A percentile compares a stretch with the other conserved stretches of the same genome.
These are phyloP conservation scores for Plasmodium adleri DNA, from an alignment of 169 alveolate species.

Conservation along the genomic window DNA sequence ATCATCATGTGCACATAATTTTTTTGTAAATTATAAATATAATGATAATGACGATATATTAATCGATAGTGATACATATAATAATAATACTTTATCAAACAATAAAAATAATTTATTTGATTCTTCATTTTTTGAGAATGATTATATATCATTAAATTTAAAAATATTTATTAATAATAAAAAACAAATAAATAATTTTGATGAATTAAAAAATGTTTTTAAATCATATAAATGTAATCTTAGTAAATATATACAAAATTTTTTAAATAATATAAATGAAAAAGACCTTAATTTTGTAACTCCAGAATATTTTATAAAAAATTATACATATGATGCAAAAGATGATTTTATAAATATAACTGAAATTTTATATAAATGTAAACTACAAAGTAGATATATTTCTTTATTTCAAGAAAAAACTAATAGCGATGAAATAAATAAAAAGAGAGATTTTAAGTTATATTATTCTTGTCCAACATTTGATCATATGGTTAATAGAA, in stretches of 20 bases:
- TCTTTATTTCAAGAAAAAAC: not conserved
- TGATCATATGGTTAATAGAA: too few relatives aligned
- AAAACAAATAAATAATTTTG: conserved; percentile 45
- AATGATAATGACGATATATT: conserved; percentile 3
- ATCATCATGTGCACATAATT: not conserved
- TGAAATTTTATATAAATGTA: conserved; percentile 43
- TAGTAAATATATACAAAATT: conserved; percentile 20
- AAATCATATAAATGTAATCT: conserved; percentile 11
- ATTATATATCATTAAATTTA: conserved; percentile 61
- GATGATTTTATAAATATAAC: conserved; percentile 40
- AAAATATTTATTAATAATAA: conserved; percentile 46
- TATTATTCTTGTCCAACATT: conserved; percentile 2
- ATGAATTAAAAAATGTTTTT: conserved; percentile 9
- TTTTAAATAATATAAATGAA: conserved; percentile 21
- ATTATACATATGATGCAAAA: conserved; percentile 14
- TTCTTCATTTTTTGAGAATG: conserved; percentile 12
- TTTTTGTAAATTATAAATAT: conserved; percentile 11
- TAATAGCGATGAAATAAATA: not conserved
- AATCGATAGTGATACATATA: conserved; percentile 31
- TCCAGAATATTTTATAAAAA: conserved; percentile 29
- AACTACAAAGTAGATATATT: conserved; percentile 12
- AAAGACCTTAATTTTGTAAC: conserved; percentile 12
- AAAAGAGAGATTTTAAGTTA: conserved; percentile 14
- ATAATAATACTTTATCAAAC: not conserved
- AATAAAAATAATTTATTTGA: not conserved